Evolutionary conservation across 805 yeast genomes (phyloP), one percentile per base, ranked within the genome.

Genomic region (Candida piceae): DNA sequence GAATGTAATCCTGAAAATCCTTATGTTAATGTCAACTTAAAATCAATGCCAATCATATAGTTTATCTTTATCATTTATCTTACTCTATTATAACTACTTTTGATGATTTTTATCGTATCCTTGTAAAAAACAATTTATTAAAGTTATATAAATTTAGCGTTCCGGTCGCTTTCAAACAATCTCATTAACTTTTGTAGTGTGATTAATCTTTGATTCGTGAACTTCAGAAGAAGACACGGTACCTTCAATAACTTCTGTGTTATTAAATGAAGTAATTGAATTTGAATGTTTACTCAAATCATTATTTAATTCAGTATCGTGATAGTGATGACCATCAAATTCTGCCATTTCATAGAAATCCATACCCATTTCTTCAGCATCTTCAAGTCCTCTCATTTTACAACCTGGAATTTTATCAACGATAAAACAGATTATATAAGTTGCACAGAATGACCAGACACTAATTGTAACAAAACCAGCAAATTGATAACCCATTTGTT

Each of bases 1-100:
- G 74, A 67, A 45, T 79, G 86, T 57, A 76, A 73, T 57, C 78
- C 78, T 40, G 78, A 79, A 45, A 73, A 69, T 53, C 84, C 89
- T 7, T 56, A 72, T 59, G 80, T 81, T 37, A 77, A 70, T 40
- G 79, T 81, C 17, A 81, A 76, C 48, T 78, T 80, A 57, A 69
- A 59, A 54, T 71, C 84, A n/a, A 51, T 67, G 33, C 81, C 83
- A 8, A 19, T 40, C n/a, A 35, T 39, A 16, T 40, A 38, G 17
- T 21, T 27, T 16, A 9, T 27, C 16, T 6, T 29, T 30, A n/a
- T n/a, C n/a, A n/a, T n/a, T n/a, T n/a, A n/a, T n/a, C n/a, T n/a
- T n/a, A n/a, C n/a, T n/a, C n/a, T n/a, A n/a, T n/a, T n/a, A n/a
- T n/a, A n/a, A n/a, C n/a, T n/a, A n/a, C n/a, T n/a, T n/a, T n/a